Base-by-base conservation (phyloP, 1,284 basidiomycete species). In the Ceratobasidium sp. region DNA sequence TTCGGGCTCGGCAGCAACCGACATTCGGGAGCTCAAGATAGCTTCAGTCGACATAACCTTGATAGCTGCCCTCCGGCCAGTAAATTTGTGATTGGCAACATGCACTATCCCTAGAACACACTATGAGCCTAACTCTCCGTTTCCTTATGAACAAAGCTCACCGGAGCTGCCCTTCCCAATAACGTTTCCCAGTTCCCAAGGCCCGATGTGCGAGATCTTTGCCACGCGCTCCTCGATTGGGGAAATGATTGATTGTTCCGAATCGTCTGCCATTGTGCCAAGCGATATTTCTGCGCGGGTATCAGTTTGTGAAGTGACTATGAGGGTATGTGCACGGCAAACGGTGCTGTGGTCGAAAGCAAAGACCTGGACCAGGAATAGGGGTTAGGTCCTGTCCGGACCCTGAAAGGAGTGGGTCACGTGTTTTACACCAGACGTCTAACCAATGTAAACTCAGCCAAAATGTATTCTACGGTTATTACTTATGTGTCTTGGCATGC, bases 21-120 rank as follows among this genome's bases (percentile, higher is more conserved):
- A 92, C 81, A 90, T 87, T 27, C 89, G 86, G 65, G 92, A 92
- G 71, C 85, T 86, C 64, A 94, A 83, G 76, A 91, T 84, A 76
- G 86, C 81, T 34, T 88, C 89, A 82, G 97, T 97, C 46, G 95
- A 93, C 39, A 99, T 92, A 78, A 99, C 98, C 85, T 99, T 99
- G 82, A 99, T 90, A 2, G 97, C 98, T 34, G 97, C 96, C 80
- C 92, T 92, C 83, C 97, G 90, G 14, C 93, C 93, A 0, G 95
- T 96, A 80, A 89, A 90, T 24, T 90, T 87, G 82, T 99, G 95
- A 75, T 94, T 87, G 16, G 95, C 96, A 75, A 98, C 90, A 78
- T 94, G 91, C 51, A 99, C 97, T 65, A 94, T 92, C 72, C 96
- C 96, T 97, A 75, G 16, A 61, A 43, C 9, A 69, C 74, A 41